phyloP scores from a whole-genome alignment of 805 yeast genomes.

The Vanderwaltozyma yarrowii region DNA sequence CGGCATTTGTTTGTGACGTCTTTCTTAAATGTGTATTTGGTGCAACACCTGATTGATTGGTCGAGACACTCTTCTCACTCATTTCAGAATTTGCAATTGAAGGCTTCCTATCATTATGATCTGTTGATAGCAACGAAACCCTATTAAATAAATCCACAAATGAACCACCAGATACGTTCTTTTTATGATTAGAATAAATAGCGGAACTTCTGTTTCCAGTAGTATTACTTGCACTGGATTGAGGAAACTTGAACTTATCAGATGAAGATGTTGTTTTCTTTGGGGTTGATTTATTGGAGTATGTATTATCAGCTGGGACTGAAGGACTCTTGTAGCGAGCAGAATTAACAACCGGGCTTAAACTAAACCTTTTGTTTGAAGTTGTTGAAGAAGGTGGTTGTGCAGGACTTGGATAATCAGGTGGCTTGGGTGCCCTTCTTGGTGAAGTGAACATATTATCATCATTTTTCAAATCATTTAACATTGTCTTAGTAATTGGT shows the following conservation, averaged over 20 bases:
- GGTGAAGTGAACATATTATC: slow-evolving; percentile 45
- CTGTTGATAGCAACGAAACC: slow-evolving; percentile 21
- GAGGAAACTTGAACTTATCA: slow-evolving; percentile 3
- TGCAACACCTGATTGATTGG: slow-evolving; percentile 1
- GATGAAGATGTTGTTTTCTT: background rate
- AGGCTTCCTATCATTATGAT: background rate
- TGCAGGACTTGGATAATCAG: slow-evolving; percentile 37
- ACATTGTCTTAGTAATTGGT: slow-evolving; percentile 1
- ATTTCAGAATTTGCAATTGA: background rate
- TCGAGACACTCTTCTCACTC: slow-evolving; percentile 1
- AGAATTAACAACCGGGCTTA: background rate
- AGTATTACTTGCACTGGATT: background rate
- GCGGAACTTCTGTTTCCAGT: slow-evolving; percentile 5
- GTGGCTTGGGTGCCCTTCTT: slow-evolving; percentile 67
- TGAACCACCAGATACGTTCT: slow-evolving; percentile 25
- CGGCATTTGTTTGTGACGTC: slow-evolving; percentile 12
- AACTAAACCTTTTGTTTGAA: slow-evolving; percentile 1
- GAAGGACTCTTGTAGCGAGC: background rate
- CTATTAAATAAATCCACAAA: slow-evolving; percentile 28
- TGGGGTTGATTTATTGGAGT: background rate
- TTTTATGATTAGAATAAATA: slow-evolving; percentile 18
- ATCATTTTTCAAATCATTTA: slow-evolving; percentile 5
- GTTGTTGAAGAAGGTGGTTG: slow-evolving; percentile 18
- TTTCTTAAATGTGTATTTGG: slow-evolving; percentile 6
- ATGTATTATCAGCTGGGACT: background rate